Percentiles rank a stretch among this genome's conserved stretches.
Evolutionary conservation across 1,284 basidiomycete genomes (phyloP).

Genomic region (Golubevia pallescens): DNA sequence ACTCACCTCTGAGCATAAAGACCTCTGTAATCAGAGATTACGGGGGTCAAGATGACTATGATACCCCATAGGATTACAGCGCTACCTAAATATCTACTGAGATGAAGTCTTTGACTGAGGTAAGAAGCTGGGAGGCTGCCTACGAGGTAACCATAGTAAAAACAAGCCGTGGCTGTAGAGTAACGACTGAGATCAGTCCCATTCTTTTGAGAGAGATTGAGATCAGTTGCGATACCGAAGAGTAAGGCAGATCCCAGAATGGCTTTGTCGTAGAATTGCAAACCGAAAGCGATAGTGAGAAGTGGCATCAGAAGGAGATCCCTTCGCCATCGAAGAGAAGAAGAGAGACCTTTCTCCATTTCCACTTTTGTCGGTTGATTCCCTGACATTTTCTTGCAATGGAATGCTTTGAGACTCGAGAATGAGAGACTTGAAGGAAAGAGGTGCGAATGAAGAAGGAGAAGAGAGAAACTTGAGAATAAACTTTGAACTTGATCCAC

Average conservation of each 20-base stretch:
- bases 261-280: conserved; percentile 68
- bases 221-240: conserved; percentile 68
- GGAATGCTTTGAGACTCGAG: too few species aligned
- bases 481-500: too few species aligned
- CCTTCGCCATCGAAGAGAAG: too few species aligned
- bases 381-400: too few species aligned
- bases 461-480: too few species aligned
- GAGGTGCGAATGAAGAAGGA: too few species aligned
- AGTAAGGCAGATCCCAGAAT: conserved; percentile 67
- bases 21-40: conserved; percentile 65
- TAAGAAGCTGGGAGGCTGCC: conserved; percentile 66
- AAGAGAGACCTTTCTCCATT: too few species aligned
- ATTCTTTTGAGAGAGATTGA: conserved; percentile 23
- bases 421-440: too few species aligned
- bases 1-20: conserved; percentile 67
- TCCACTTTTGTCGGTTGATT: too few species aligned
- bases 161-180: conserved; percentile 42
- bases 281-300: conserved; percentile 66
- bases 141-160: conserved; percentile 68
- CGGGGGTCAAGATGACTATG: conserved; percentile 67
- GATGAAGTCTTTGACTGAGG: conserved; percentile 66
- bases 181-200: conserved; percentile 21
- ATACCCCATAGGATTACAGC: conserved; percentile 67
- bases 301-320: conserved; percentile 64
- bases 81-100: conserved; percentile 52